Evolutionary conservation across 1,139 yeast species (phyloP).

Genomic region (Tardiomyces digboiensis): DNA sequence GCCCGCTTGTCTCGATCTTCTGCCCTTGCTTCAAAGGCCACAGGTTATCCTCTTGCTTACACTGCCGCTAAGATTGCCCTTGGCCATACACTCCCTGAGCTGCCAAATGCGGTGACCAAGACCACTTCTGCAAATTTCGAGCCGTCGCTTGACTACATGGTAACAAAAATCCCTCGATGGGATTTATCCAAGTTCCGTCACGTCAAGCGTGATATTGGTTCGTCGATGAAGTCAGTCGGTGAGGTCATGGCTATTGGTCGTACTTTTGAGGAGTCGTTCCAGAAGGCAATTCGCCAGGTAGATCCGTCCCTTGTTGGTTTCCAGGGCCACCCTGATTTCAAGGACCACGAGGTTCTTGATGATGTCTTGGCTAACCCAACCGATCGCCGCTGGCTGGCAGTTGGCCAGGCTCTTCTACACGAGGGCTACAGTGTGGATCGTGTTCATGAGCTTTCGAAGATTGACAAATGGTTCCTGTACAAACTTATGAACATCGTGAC

Average conservation of each 20-base stretch:
- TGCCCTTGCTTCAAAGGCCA: conserved; percentile 97
- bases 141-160: conserved; percentile 96
- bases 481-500: conserved; percentile 45
- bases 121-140: conserved; percentile 96
- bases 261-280: conserved; percentile 96
- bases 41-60: conserved; percentile 97
- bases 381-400: conserved; percentile 97
- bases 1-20: conserved; percentile 98
- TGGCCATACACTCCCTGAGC: conserved; percentile 86
- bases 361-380: conserved; percentile 81
- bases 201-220: conserved; percentile 79
- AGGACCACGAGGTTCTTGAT: conserved; percentile 50
- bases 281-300: conserved; percentile 94
- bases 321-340: conserved; percentile 74
- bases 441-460: conserved; percentile 86
- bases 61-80: conserved; percentile 97
- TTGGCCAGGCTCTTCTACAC: conserved; percentile 90
- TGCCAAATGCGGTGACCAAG: conserved; percentile 89
- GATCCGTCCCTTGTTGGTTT: conserved; percentile 89
- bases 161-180: conserved; percentile 99
- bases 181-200: conserved; percentile 93
- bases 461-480: conserved; percentile 95
- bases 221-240: conserved; percentile 98
- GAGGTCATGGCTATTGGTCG: conserved; percentile 99
- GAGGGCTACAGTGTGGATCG: conserved; percentile 91